phyloP scores from a whole-genome alignment of 1,284 basidiomycete genomes.

The Melampsora larici-populina region DNA sequence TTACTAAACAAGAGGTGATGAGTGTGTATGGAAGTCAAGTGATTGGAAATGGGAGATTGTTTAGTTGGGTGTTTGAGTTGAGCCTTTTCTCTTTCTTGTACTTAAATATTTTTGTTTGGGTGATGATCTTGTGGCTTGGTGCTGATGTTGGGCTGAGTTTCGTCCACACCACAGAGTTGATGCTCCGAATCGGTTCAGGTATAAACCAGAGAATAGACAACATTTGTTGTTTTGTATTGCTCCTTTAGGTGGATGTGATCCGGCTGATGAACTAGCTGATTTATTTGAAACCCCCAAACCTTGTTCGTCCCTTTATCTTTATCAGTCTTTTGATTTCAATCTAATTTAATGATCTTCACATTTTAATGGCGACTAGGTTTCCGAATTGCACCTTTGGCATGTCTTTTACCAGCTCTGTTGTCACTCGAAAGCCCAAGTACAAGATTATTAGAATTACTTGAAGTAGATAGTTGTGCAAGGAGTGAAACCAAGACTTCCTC shows the following conservation, averaged over 20 bases:
- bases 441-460: neutral
- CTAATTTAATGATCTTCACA: neutral
- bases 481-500: too few relatives aligned
- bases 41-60: conserved; percentile 7
- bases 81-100: neutral
- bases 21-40: conserved; percentile 12
- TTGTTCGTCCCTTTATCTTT: conserved; percentile 8
- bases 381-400: neutral
- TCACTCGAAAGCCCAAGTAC: neutral
- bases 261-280: neutral
- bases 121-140: too few relatives aligned
- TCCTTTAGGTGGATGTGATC: neutral
- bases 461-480: neutral
- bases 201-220: conserved; percentile 40
- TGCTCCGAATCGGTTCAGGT: conserved; percentile 28
- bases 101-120: too few relatives aligned
- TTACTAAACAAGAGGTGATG: conserved; percentile 35
- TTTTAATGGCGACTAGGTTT: neutral
- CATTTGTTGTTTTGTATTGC: conserved; percentile 17
- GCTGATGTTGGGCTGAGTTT: neutral
- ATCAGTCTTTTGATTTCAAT: neutral
- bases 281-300: conserved; percentile 7
- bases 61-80: conserved; percentile 34
- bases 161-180: neutral
- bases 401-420: neutral